Evolutionary conservation across 371 early-diverging fungal species (phyloP).

Genomic region (Vittaforma corneae): DNA sequence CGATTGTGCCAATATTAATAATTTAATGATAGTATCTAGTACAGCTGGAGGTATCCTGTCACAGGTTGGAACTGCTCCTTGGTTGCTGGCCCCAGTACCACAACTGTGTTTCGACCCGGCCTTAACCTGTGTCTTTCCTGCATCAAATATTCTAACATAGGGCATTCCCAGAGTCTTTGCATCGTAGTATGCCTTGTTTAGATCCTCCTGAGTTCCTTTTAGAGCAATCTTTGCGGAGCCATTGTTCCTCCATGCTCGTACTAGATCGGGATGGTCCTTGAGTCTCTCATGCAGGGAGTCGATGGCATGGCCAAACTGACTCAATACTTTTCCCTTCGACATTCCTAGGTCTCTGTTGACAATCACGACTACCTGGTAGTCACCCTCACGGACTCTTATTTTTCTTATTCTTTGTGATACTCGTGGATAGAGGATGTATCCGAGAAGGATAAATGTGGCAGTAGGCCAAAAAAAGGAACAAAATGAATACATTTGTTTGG

Average conservation of each 20-base stretch:
- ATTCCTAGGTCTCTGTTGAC: constrained; percentile 54
- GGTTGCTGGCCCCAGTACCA: constrained; percentile 76
- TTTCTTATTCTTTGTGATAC: not conserved
- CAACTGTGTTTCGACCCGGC: constrained; percentile 80
- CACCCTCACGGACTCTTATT: not conserved
- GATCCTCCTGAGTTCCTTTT: constrained; percentile 37
- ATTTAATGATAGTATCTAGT: too few relatives aligned
- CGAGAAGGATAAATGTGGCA: not conserved
- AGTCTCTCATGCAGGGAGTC: constrained; percentile 22
- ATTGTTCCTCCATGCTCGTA: constrained; percentile 38
- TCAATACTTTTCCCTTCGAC: constrained; percentile 55
- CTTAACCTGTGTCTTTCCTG: constrained; percentile 89
- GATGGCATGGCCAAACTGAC: constrained; percentile 56
- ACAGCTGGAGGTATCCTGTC: not conserved
- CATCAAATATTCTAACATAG: constrained; percentile 62
- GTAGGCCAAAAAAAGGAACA: not conserved
- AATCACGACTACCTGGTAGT: constrained; percentile 25
- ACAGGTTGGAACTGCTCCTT: not conserved
- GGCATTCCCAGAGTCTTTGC: constrained; percentile 21
- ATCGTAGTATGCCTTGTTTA: constrained; percentile 19
- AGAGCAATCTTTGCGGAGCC: constrained; percentile 49
- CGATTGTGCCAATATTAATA: too few relatives aligned
- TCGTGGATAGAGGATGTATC: not conserved
- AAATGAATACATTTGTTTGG: too few relatives aligned
- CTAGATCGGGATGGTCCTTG: not conserved